Evolutionary conservation across 1,284 basidiomycete genomes (phyloP), one percentile per base, ranked within the genome.

Genomic region (Cystobasidium pallidum): DNA sequence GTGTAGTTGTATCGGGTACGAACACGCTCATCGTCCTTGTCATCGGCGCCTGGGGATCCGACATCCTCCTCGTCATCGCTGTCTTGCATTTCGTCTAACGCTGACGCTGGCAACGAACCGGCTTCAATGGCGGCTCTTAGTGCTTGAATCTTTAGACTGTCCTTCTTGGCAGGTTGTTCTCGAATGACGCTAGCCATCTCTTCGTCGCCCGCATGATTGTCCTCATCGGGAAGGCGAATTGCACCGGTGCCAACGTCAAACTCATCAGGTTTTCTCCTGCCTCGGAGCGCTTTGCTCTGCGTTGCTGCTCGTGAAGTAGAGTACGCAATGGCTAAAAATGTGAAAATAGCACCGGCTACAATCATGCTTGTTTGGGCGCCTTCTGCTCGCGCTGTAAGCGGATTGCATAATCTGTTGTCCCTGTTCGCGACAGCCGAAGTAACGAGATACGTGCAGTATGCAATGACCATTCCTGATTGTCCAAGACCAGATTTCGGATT

Each of bases 1-100:
- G 92, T 88, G 81, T 99, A 98, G 78, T 96, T 96, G 83, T 99
- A 99, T 75, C 92, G 89, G n/a, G 93, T 96, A n/a, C 93, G 94
- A 55, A 89, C 87, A 36, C 91, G 87, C 82, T 99, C 95, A 78
- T 99, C 96, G 80, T 99, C 95, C 66, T 88, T 84, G 43, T 88
- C 86, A 74, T 94, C 91, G 1, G 88, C 88, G 32, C 86, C 81
- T 30, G 82, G 72, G 0, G 72, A 66, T 13, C 59, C 82, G 8
- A 86, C 86, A 26, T 89, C 87, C 2, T 89, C 88, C 19, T 92
- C 91, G 2, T 91, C 89, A 2, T 90, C 89, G 1, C 89, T 88
- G 21, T 88, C 85, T 45, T 91, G 88, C 15, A 82, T 82, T 74
- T 96, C 92, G 52, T 95, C 84, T 24, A 99, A 83, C 0, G 92